Percentiles rank a stretch among this genome's conserved stretches.
Conservation (phyloP, 345 rosid genomes). For the Syzygium aromaticum region DNA sequence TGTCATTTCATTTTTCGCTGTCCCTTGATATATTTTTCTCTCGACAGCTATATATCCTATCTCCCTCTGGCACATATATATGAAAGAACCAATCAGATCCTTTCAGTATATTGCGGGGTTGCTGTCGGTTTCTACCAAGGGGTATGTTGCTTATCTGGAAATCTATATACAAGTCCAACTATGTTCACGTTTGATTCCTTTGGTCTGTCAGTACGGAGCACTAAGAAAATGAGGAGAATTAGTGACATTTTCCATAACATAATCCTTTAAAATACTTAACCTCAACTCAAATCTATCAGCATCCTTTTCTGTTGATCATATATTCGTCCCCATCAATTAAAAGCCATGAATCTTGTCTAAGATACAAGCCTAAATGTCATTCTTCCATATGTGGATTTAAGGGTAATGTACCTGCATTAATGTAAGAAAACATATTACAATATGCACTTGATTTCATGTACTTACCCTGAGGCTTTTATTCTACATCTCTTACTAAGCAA, state of each 20-base stretch:
- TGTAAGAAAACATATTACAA: background rate
- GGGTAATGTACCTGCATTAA: background rate
- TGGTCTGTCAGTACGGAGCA: background rate
- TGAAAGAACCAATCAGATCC: constrained; percentile 69
- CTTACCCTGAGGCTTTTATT: background rate
- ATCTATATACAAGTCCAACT: background rate
- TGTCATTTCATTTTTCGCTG: background rate
- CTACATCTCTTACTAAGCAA: background rate
- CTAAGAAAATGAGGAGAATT: background rate
- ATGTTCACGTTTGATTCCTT: background rate
- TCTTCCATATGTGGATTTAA: background rate
- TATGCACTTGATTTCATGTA: background rate
- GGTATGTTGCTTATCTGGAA: constrained; percentile 31
- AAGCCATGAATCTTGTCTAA: background rate
- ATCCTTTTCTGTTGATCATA: background rate
- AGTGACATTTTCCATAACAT: background rate
- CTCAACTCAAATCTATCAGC: background rate
- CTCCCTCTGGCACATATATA: constrained; percentile 95
- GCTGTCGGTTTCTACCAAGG: constrained; percentile 91
- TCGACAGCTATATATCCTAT: constrained; percentile 69
- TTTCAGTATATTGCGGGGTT: constrained; percentile 45
- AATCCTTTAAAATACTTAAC: background rate
- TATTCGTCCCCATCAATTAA: background rate
- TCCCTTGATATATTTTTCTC: background rate
- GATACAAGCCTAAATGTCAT: background rate